phyloP scores from a whole-genome alignment of 768 basidiomycete species.

The Porpolomopsis calyptriformis region DNA sequence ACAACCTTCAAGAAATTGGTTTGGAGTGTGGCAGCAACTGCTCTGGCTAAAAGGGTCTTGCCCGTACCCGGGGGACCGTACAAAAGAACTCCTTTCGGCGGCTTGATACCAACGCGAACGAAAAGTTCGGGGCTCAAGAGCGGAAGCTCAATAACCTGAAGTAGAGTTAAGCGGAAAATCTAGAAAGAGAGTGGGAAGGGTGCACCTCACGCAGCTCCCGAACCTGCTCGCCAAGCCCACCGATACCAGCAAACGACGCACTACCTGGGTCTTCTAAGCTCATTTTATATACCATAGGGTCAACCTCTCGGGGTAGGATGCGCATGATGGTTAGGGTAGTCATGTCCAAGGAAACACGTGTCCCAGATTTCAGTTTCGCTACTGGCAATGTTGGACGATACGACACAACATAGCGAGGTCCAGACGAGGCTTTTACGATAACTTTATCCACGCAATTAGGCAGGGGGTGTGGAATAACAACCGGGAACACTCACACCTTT shows the following conservation, averaged over 20 bases:
- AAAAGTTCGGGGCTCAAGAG: constrained; percentile 92
- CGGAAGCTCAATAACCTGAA: constrained; percentile 88
- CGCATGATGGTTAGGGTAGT: constrained; percentile 99
- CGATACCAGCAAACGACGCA: constrained; percentile 93
- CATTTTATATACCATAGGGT: constrained; percentile 99
- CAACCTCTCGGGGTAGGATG: constrained; percentile 92
- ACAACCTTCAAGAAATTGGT: constrained; percentile 99
- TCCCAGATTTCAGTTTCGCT: constrained; percentile 83
- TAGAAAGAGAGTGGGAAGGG: constrained; percentile 7
- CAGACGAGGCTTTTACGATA: constrained; percentile 97
- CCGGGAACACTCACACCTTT: constrained; percentile 63
- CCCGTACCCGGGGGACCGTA: constrained; percentile 97
- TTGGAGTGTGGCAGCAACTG: constrained; percentile 88
- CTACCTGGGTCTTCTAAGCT: constrained; percentile 95
- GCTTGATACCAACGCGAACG: constrained; percentile 89
- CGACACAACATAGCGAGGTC: constrained; percentile 96
- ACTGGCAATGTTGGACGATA: constrained; percentile 90
- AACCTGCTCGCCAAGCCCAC: constrained; percentile 92
- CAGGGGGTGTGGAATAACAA: not conserved
- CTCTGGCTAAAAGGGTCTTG: constrained; percentile 89
- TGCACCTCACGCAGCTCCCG: constrained; percentile 87
- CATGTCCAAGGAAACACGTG: constrained; percentile 97
- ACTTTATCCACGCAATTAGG: constrained; percentile 36
- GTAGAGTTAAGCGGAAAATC: not conserved
- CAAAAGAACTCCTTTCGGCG: constrained; percentile 91